These are phyloP conservation scores for Pleurotus tuber-regium DNA, from an alignment of 768 basidiomycete species.

Conservation along the genomic window DNA sequence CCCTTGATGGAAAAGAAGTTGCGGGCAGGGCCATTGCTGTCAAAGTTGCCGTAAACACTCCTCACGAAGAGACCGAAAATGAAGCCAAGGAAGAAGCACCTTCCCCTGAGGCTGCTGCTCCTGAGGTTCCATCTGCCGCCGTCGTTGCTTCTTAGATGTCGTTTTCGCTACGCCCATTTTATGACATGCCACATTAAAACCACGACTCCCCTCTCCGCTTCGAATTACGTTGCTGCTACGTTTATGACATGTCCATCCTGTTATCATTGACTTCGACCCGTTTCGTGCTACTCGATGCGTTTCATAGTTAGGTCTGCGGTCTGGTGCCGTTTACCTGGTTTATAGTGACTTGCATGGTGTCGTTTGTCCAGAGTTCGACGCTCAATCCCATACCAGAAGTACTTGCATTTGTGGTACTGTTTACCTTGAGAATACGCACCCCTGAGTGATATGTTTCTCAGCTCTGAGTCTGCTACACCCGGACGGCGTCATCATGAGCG, in stretches of 20 bases:
- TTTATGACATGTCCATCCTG: constrained; percentile 10
- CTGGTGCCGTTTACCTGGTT: constrained; percentile 44
- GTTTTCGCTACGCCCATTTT: background rate
- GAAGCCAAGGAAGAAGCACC: constrained; percentile 29
- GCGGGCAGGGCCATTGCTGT: constrained; percentile 85
- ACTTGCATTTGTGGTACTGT: constrained; percentile 20
- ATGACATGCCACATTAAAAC: background rate
- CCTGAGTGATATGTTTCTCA: constrained; percentile 29
- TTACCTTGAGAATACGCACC: constrained; percentile 18
- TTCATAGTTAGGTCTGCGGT: constrained; percentile 27
- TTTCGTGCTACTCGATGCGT: constrained; percentile 6
- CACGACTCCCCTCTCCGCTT: constrained; percentile 18
- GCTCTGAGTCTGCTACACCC: constrained; percentile 8
- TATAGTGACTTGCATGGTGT: constrained; percentile 24
- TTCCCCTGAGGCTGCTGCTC: constrained; percentile 20
- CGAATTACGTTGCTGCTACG: constrained; percentile 7
- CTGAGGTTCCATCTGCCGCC: constrained; percentile 6
- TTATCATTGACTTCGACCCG: constrained; percentile 12
- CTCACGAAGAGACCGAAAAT: constrained; percentile 54
- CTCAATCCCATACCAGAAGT: background rate
- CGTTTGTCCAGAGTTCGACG: background rate
- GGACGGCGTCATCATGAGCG: constrained; percentile 61
- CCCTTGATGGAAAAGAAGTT: constrained; percentile 85
- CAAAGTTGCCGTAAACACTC: constrained; percentile 92
- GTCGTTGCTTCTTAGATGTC: constrained; percentile 16